Conservation (phyloP, 2,329 filamentous ascomycete genomes). For the Cercospora sesami region DNA sequence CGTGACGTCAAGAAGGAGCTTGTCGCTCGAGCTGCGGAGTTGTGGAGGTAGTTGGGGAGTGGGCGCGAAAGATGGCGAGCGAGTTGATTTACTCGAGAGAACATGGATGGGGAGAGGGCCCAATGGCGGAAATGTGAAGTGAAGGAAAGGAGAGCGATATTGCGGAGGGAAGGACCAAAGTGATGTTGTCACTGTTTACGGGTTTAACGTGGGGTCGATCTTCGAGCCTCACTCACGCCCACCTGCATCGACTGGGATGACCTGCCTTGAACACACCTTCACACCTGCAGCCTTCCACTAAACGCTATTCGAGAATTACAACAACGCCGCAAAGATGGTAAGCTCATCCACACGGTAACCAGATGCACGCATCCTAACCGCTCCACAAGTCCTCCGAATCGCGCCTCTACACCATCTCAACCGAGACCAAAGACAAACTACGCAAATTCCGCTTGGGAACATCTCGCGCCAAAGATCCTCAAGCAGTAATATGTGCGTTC, state of each 20-base stretch:
- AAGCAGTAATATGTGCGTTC: constrained; percentile 88
- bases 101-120: constrained; percentile 56
- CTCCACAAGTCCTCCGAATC: constrained; percentile 70
- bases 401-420: constrained; percentile 87
- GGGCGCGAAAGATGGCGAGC: constrained; percentile 69
- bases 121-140: background rate
- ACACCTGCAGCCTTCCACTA: background rate
- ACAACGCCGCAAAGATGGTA: background rate
- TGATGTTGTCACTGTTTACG: constrained; percentile 4
- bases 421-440: constrained; percentile 83
- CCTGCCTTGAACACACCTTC: background rate
- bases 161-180: background rate
- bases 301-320: background rate
- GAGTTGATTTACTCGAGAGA: constrained; percentile 71
- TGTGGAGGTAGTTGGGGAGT: constrained; percentile 58
- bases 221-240: constrained; percentile 1
- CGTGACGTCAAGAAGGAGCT: constrained; percentile 45
- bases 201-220: constrained; percentile 2
- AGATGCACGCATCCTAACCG: background rate
- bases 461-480: constrained; percentile 78
- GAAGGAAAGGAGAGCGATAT: background rate
- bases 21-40: constrained; percentile 30
- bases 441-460: constrained; percentile 93
- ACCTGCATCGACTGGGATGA: constrained; percentile 3
- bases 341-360: background rate